Evolutionary conservation across 495 filamentous ascomycete species (phyloP).

Genomic region (Penicillium psychrofluorescens): DNA sequence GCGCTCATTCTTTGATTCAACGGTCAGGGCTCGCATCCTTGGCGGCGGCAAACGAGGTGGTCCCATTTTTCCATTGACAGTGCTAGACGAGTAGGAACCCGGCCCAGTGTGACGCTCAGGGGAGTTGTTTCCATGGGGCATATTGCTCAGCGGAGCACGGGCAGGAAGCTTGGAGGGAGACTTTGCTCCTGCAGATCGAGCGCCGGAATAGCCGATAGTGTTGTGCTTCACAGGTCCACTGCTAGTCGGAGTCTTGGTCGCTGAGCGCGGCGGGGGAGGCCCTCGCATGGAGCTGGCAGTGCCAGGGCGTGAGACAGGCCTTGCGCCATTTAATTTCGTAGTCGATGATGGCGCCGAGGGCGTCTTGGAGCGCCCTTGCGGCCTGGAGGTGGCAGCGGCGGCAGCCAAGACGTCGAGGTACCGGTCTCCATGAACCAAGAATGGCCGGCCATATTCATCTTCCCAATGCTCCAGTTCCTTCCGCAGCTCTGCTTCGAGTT

Average conservation of each 20-base stretch:
- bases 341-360: slow-evolving; percentile 53
- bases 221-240: slow-evolving; percentile 46
- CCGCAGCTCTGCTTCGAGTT: slow-evolving; percentile 73
- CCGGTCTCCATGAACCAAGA: slow-evolving; percentile 83
- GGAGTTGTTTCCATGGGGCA: slow-evolving; percentile 75
- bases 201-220: slow-evolving; percentile 41
- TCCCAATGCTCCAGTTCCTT: slow-evolving; percentile 84
- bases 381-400: slow-evolving; percentile 51
- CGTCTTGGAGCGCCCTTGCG: slow-evolving; percentile 70
- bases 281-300: slow-evolving; percentile 44
- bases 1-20: slow-evolving; percentile 58
- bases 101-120: slow-evolving; percentile 60
- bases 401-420: slow-evolving; percentile 75
- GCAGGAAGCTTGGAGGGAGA: slow-evolving; percentile 76
- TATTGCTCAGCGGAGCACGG: slow-evolving; percentile 69
- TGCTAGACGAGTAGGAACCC: slow-evolving; percentile 43
- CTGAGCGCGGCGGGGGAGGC: slow-evolving; percentile 46
- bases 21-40: slow-evolving; percentile 77
- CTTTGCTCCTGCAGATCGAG: slow-evolving; percentile 33
- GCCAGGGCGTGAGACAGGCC: slow-evolving; percentile 31
- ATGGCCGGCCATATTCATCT: slow-evolving; percentile 86
- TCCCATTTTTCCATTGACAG: slow-evolving; percentile 52
- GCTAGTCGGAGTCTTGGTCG: slow-evolving; percentile 64
- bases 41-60: slow-evolving; percentile 69
- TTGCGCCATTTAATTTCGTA: slow-evolving; percentile 15